These are phyloP conservation scores for Allium cepa DNA, from an alignment of 106 monocot genomes.

Conservation along the genomic window DNA sequence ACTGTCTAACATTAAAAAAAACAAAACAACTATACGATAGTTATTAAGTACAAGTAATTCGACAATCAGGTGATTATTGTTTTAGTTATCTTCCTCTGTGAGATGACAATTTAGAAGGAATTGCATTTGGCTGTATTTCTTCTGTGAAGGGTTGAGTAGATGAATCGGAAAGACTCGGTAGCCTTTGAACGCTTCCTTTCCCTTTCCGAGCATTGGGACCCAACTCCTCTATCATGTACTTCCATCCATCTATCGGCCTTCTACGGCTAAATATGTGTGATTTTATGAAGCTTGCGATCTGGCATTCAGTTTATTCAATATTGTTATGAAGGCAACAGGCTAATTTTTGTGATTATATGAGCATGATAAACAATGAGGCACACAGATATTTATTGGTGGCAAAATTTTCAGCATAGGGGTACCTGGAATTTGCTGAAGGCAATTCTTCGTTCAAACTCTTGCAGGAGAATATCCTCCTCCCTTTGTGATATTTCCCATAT, in stretches of 20 bases:
- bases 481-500: slow-evolving; percentile 92
- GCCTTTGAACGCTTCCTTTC: slow-evolving; percentile 72
- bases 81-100: slow-evolving; percentile 17
- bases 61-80: too few species aligned
- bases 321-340: neutral
- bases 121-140: slow-evolving; percentile 24
- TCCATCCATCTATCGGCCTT: slow-evolving; percentile 93
- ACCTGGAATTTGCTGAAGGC: slow-evolving; percentile 98
- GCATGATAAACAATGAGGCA: neutral
- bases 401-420: neutral
- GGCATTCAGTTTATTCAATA: slow-evolving; percentile 6
- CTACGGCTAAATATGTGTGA: slow-evolving; percentile 93
- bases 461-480: slow-evolving; percentile 92
- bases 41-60: too few species aligned
- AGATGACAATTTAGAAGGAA: slow-evolving; percentile 21
- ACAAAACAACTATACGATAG: too few species aligned
- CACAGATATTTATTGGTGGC: too few species aligned
- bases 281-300: slow-evolving; percentile 99
- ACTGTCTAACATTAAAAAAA: too few species aligned
- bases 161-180: slow-evolving; percentile 67
- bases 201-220: slow-evolving; percentile 92
- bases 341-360: neutral
- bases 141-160: slow-evolving; percentile 67
- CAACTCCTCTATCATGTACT: slow-evolving; percentile 95
- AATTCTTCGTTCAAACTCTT: slow-evolving; percentile 92